phyloP scores from a whole-genome alignment of 2,329 filamentous ascomycete genomes.

The Colletotrichum sp. region DNA sequence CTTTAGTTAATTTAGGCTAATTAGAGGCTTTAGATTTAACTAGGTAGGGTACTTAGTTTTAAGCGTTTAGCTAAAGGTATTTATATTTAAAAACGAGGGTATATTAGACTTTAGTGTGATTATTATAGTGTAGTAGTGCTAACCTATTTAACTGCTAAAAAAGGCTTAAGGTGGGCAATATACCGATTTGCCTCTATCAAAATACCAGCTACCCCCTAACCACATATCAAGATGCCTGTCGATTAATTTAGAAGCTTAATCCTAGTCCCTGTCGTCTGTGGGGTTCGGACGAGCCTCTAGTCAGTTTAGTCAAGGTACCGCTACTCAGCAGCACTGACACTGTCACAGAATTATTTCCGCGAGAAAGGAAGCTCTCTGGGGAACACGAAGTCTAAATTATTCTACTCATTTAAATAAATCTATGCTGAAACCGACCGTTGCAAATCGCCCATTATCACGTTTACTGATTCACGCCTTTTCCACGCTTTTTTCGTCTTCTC shows the following conservation, averaged over 20 bases:
- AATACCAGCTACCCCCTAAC: no score
- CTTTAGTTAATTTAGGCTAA: no score
- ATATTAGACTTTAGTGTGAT: no score
- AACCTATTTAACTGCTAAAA: no score
- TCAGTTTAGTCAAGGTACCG: not conserved
- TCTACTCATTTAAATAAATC: not conserved
- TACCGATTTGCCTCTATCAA: no score
- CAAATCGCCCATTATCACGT: not conserved
- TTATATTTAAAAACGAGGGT: no score
- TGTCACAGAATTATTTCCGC: not conserved
- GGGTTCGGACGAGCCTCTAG: not conserved
- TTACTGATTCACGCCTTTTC: not conserved
- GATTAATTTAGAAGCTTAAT: conserved; percentile 14
- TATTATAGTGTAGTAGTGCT: no score
- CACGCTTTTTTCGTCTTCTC: not conserved
- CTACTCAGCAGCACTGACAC: not conserved
- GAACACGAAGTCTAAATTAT: not conserved
- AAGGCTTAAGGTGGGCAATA: no score
- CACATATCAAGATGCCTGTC: not conserved
- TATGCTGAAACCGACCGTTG: not conserved
- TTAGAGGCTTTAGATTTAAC: no score
- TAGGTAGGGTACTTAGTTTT: no score
- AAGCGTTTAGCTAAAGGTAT: no score
- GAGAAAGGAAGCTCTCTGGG: not conserved
- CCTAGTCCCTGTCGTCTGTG: not conserved